These are phyloP conservation scores for Aspergillus nomiae DNA, from an alignment of 2,329 filamentous ascomycete species.

Conservation along the genomic window DNA sequence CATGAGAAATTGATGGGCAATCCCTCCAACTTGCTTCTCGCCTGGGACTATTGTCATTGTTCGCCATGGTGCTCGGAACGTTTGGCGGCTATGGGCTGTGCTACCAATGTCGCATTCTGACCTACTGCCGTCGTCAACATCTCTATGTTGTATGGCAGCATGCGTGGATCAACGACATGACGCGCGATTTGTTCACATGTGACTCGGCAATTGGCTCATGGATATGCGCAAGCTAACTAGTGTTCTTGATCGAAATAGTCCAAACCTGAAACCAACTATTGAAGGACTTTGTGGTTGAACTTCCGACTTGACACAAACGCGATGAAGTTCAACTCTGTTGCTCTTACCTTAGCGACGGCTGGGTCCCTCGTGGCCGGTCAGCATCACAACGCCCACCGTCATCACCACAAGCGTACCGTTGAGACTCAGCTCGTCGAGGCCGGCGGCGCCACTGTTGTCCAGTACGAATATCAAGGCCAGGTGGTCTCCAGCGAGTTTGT, in stretches of 20 bases:
- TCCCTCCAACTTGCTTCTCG: neutral
- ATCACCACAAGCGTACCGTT: slow-evolving; percentile 44
- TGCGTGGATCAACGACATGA: neutral
- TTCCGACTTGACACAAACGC: slow-evolving; percentile 15
- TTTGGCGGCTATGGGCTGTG: neutral
- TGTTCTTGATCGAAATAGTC: neutral
- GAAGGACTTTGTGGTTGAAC: neutral
- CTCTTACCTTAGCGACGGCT: slow-evolving; percentile 45
- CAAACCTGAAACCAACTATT: neutral
- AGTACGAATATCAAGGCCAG: slow-evolving; percentile 70
- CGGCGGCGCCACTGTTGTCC: slow-evolving; percentile 63
- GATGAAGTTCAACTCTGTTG: slow-evolving; percentile 46
- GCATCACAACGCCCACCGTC: slow-evolving; percentile 45
- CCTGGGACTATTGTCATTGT: neutral
- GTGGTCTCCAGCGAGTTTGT: slow-evolving; percentile 56
- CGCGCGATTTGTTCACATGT: neutral
- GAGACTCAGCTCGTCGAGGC: slow-evolving; percentile 56
- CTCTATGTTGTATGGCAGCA: neutral
- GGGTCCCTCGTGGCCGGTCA: slow-evolving; percentile 46
- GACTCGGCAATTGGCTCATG: neutral
- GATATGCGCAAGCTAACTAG: neutral
- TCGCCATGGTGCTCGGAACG: neutral
- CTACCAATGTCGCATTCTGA: neutral
- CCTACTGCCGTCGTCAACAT: neutral
- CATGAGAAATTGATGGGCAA: neutral